Conservation (phyloP, 208 protist genomes). For the Vickermania spadyakhi region DNA sequence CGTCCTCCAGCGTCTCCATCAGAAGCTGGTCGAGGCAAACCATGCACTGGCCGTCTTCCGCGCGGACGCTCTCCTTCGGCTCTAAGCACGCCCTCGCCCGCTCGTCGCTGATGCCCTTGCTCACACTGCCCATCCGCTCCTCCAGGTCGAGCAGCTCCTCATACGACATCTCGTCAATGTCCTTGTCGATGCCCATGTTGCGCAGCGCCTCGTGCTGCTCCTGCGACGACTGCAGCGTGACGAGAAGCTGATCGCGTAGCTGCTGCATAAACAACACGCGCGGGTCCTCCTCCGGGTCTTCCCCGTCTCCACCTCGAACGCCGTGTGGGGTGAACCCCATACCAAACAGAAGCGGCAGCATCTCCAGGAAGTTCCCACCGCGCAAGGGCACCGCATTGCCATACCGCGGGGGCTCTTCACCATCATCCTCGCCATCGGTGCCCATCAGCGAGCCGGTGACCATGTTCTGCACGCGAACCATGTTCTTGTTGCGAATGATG, state of each 20-base stretch:
- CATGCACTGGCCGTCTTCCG: constrained; percentile 33
- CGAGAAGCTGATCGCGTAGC: neutral
- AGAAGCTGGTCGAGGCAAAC: constrained; percentile 56
- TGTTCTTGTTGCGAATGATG: constrained; percentile 39
- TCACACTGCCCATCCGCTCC: constrained; percentile 77
- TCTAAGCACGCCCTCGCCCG: constrained; percentile 22
- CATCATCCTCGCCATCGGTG: neutral
- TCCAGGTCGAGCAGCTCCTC: constrained; percentile 78
- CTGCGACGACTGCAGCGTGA: neutral
- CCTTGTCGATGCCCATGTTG: constrained; percentile 39
- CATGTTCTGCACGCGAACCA: neutral
- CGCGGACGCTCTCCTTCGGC: constrained; percentile 1
- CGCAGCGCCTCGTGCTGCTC: constrained; percentile 1
- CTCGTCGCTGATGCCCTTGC: constrained; percentile 43
- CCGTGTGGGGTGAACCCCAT: neutral
- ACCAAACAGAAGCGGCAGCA: neutral
- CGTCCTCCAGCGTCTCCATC: constrained; percentile 3
- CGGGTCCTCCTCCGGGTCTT: neutral
- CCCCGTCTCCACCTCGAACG: neutral
- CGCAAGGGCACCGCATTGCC: neutral
- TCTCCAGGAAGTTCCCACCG: neutral
- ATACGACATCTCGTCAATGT: constrained; percentile 84
- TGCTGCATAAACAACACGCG: neutral
- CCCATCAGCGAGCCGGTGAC: neutral
- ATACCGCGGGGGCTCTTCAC: neutral